Conservation (phyloP, 371 early-diverging fungal genomes). For the Mucor ambiguus region DNA sequence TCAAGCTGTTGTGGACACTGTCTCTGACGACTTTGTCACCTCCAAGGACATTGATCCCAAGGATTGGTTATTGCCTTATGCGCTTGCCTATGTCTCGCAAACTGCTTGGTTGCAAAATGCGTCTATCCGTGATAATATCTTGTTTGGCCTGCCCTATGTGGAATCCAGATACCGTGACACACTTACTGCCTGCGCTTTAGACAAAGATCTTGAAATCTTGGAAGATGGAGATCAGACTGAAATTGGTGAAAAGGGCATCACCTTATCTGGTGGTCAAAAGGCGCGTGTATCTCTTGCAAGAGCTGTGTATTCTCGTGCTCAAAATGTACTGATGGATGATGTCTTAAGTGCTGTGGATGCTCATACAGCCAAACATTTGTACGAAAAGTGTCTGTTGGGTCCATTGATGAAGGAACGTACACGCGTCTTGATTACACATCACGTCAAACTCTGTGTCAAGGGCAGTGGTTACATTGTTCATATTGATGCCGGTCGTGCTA, state of each 20-base stretch:
- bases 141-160: slow-evolving; percentile 77
- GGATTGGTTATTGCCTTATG: slow-evolving; percentile 30
- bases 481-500: slow-evolving; percentile 62
- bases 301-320: slow-evolving; percentile 75
- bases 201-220: slow-evolving; percentile 80
- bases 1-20: slow-evolving; percentile 14
- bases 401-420: slow-evolving; percentile 75
- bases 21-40: slow-evolving; percentile 40
- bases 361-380: slow-evolving; percentile 84
- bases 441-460: slow-evolving; percentile 74
- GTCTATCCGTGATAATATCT: slow-evolving; percentile 80
- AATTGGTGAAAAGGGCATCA: slow-evolving; percentile 89
- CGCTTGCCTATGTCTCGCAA: slow-evolving; percentile 80
- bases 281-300: slow-evolving; percentile 77
- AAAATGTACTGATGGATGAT: slow-evolving; percentile 76
- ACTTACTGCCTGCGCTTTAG: slow-evolving; percentile 70
- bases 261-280: slow-evolving; percentile 87
- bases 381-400: slow-evolving; percentile 67
- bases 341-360: slow-evolving; percentile 83
- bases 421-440: slow-evolving; percentile 84
- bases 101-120: slow-evolving; percentile 85
- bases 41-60: slow-evolving; percentile 42
- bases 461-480: slow-evolving; percentile 70
- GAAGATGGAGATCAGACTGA: slow-evolving; percentile 85
- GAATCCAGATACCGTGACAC: slow-evolving; percentile 64